These are phyloP conservation scores for Epichloe sylvatica DNA, from an alignment of 2,329 filamentous ascomycete species.

Conservation along the genomic window DNA sequence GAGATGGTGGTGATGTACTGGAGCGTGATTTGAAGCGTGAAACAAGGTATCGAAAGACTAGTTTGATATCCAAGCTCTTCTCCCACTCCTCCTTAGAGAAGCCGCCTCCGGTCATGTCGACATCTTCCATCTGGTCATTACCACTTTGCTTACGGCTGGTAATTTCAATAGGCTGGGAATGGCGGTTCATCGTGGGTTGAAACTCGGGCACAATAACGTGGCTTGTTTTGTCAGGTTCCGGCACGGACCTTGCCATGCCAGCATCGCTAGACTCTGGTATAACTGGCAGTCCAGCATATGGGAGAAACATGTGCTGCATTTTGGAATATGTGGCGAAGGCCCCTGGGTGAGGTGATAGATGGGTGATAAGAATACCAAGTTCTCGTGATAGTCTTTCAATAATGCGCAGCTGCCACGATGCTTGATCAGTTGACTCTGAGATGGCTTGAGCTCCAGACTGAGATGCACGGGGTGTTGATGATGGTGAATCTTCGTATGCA, in stretches of 20 bases:
- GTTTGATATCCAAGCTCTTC: slow-evolving; percentile 74
- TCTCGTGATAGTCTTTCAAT: slow-evolving; percentile 78
- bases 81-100: slow-evolving; percentile 81
- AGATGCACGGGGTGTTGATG: slow-evolving; percentile 33
- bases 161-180: slow-evolving; percentile 24
- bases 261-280: slow-evolving; percentile 38
- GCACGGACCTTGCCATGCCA: slow-evolving; percentile 14
- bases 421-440: slow-evolving; percentile 22
- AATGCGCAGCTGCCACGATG: slow-evolving; percentile 61
- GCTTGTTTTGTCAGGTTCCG: slow-evolving; percentile 10
- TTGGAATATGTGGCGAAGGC: slow-evolving; percentile 73
- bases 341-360: slow-evolving; percentile 66
- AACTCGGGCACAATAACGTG: slow-evolving; percentile 25
- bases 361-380: slow-evolving; percentile 69
- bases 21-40: slow-evolving; percentile 54
- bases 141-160: slow-evolving; percentile 15
- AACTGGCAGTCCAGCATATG: slow-evolving; percentile 65
- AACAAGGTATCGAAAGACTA: slow-evolving; percentile 79
- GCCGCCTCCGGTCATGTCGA: slow-evolving; percentile 13
- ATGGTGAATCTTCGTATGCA: slow-evolving; percentile 30
- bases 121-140: slow-evolving; percentile 13
- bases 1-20: slow-evolving; percentile 26
- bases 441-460: slow-evolving; percentile 16
- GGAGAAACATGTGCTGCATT: slow-evolving; percentile 48
- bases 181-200: slow-evolving; percentile 31